Evolutionary conservation across 176 grass and related monocot genomes (phyloP).

Genomic region (Puya raimondii): DNA sequence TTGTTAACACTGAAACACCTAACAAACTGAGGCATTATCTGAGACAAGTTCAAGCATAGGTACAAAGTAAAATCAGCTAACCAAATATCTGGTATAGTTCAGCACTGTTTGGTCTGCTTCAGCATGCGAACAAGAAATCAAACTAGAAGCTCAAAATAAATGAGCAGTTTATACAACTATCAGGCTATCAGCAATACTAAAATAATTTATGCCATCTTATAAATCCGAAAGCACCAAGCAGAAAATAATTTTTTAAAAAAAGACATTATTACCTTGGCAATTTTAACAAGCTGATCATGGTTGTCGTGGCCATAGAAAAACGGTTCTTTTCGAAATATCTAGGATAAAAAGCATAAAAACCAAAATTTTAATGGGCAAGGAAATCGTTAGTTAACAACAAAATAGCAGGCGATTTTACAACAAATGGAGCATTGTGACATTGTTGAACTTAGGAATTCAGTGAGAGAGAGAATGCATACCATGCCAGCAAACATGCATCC

Average conservation of each 20-base stretch:
- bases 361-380: background rate
- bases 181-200: background rate
- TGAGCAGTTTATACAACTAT: too few species aligned
- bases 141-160: too few species aligned
- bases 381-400: background rate
- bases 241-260: background rate
- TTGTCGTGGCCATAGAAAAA: conserved; percentile 99
- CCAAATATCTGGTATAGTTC: too few species aligned
- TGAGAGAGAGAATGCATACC: conserved; percentile 19
- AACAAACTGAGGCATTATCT: too few species aligned
- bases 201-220: background rate
- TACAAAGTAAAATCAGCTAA: too few species aligned
- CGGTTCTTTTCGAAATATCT: conserved; percentile 99
- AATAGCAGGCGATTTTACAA: background rate
- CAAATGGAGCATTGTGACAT: too few species aligned
- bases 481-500: conserved; percentile 92
- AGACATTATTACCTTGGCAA: conserved; percentile 57
- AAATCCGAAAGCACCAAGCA: background rate
- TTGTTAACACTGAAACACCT: too few species aligned
- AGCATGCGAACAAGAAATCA: too few species aligned
- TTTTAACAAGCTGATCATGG: conserved; percentile 97
- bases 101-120: too few species aligned
- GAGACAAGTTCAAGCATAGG: too few species aligned
- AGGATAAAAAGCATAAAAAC: conserved; percentile 23
- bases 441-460: background rate